Percentiles rank a stretch among this genome's conserved stretches.
Conservation (phyloP, 2,329 filamentous ascomycete species). For the Aspergillus oerlinghausenensis region DNA sequence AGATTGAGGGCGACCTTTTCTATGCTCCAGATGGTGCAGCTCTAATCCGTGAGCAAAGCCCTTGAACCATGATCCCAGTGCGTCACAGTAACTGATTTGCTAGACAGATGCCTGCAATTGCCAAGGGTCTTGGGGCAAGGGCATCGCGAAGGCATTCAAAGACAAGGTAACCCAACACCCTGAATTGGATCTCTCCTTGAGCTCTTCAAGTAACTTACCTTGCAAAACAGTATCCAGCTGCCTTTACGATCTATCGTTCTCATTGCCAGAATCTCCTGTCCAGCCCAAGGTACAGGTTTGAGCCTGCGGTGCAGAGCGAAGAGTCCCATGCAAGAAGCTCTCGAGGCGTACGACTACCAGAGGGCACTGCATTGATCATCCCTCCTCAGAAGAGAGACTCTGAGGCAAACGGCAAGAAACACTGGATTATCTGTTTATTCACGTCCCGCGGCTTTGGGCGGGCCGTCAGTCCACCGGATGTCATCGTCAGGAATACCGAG, state of each 20-base stretch:
- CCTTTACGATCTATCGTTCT: conserved; percentile 44
- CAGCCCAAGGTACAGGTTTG: conserved; percentile 8
- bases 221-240: conserved; percentile 44
- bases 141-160: conserved; percentile 53
- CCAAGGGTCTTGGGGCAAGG: conserved; percentile 53
- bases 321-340: not conserved
- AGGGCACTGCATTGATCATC: conserved; percentile 52
- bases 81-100: not conserved
- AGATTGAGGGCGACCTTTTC: conserved; percentile 49
- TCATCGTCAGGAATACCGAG: conserved; percentile 48
- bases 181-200: not conserved
- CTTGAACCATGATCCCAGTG: not conserved
- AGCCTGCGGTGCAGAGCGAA: conserved; percentile 2
- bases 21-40: conserved; percentile 46
- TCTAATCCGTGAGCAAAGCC: conserved; percentile 43
- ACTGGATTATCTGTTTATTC: conserved; percentile 58
- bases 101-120: conserved; percentile 54
- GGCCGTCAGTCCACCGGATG: conserved; percentile 30
- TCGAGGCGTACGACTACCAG: conserved; percentile 21
- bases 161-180: conserved; percentile 20
- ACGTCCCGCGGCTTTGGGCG: conserved; percentile 49
- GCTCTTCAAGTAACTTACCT: conserved; percentile 1
- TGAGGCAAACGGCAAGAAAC: conserved; percentile 23
- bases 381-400: conserved; percentile 42
- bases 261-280: conserved; percentile 41